Evolutionary conservation across 257 asterid genomes (phyloP).

Genomic region (Coffea eugenioides): DNA sequence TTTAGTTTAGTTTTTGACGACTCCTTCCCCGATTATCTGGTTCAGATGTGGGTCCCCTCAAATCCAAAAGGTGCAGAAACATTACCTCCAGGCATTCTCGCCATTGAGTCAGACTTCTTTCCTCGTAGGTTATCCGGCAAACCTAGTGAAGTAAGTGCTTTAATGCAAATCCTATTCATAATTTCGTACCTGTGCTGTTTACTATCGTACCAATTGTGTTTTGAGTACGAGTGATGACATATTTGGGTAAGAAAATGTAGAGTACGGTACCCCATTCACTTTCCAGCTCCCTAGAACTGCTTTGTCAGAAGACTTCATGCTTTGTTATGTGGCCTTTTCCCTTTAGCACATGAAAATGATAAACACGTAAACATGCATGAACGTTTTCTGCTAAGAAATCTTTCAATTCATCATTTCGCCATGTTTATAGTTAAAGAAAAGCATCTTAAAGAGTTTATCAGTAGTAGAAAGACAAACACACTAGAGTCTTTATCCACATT

Average conservation of each 20-base stretch:
- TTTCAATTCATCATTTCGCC: too few species aligned
- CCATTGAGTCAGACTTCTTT: slow-evolving; percentile 60
- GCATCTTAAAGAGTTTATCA: neutral
- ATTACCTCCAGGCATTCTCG: slow-evolving; percentile 69
- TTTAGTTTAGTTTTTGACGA: neutral
- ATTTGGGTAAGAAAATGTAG: neutral
- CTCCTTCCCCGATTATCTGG: neutral
- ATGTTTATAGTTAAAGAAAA: too few species aligned
- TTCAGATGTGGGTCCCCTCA: slow-evolving; percentile 70
- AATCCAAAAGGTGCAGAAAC: slow-evolving; percentile 86
- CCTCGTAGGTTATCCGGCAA: slow-evolving; percentile 74
- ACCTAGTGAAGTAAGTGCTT: slow-evolving; percentile 63
- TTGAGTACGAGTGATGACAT: neutral
- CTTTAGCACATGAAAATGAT: too few species aligned
- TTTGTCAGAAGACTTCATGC: too few species aligned
- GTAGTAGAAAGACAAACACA: neutral
- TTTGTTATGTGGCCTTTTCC: too few species aligned
- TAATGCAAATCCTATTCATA: neutral
- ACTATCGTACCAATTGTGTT: neutral
- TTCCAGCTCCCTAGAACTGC: neutral
- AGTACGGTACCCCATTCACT: neutral
- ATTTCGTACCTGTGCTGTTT: neutral
- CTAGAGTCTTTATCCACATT: neutral
- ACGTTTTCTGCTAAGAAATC: neutral
- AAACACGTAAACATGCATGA: neutral